Base-by-base conservation (phyloP, 345 rosid genomes). In the Theobroma cacao region DNA sequence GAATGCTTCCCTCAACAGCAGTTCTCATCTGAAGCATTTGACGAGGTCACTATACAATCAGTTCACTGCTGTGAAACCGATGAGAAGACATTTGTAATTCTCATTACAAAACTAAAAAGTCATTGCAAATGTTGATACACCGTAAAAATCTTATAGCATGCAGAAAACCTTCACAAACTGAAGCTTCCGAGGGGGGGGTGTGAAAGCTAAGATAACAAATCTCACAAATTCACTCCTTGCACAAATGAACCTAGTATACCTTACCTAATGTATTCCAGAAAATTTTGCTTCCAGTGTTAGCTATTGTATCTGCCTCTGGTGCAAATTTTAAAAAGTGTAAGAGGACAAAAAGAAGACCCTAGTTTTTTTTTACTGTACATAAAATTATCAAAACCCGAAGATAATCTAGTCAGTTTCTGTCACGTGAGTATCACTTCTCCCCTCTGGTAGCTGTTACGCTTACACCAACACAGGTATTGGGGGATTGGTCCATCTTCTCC, bases 391-490 rank as follows among this genome's bases (percentile, higher is more conserved):
- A 67, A 79, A n/a, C 75, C 52, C 47, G 75, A 77, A 66, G 53
- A 78, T 65, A 62, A 73, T 71, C 62, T 76, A 74, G 76, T 82
- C 81, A 80, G 83, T 72, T 69, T 28, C 74, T 7, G 24, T 69
- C 36, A 28, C 15, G 3, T 45, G 62, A 26, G 79, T 53, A 65
- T 75, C 33, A 26, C 50, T 47, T 20, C 55, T 77, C 53, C 79
- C 47, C 28, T 80, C 77, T 14, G 78, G 83, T 79, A 14, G 61
- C 84, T 74, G 47, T 79, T 86, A 40, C 94, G 97, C 83, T 87
- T 87, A 91, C 99, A 97, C 95, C 97, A 91, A 69, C 98, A 97
- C 28, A 84, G 78, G 82, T 89, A 84, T 74, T 75, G 87, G 28
- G 93, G 91, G 65, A 91, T 82, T 1, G 85, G 90, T 3, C 98